A percentile compares a stretch with the other conserved stretches of the same genome.
phyloP scores from a whole-genome alignment of 2,329 filamentous ascomycete species.

The Lomentospora prolificans region DNA sequence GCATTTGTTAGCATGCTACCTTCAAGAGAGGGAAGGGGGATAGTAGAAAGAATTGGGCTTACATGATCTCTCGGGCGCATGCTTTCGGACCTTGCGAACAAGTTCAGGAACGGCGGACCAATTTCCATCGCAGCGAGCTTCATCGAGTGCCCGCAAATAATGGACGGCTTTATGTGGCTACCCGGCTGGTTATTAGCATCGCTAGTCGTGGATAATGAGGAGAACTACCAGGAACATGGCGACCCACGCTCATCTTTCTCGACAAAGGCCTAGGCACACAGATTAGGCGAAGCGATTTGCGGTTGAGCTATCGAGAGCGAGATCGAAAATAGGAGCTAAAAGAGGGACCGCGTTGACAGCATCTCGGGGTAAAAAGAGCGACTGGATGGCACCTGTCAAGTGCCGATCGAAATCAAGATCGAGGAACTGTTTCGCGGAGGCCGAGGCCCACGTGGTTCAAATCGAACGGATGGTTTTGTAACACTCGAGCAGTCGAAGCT shows the following conservation, averaged over 20 bases:
- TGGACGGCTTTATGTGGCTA: conserved; percentile 57
- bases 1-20: neutral
- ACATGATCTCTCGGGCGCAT: conserved; percentile 81
- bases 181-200: neutral
- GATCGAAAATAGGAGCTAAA: neutral
- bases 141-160: conserved; percentile 76
- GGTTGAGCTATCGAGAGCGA: neutral
- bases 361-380: neutral
- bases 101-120: conserved; percentile 85
- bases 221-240: neutral
- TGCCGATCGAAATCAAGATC: neutral
- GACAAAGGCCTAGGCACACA: neutral
- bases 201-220: no score
- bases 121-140: conserved; percentile 75
- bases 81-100: conserved; percentile 87
- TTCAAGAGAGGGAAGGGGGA: conserved; percentile 5
- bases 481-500: neutral
- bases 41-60: no score
- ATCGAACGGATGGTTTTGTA: neutral
- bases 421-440: no score
- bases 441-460: no score
- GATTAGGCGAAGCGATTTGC: neutral
- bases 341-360: neutral
- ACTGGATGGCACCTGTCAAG: neutral
- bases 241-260: conserved; percentile 6